phyloP scores from a whole-genome alignment of 768 basidiomycete genomes.

The Russula brevipes region DNA sequence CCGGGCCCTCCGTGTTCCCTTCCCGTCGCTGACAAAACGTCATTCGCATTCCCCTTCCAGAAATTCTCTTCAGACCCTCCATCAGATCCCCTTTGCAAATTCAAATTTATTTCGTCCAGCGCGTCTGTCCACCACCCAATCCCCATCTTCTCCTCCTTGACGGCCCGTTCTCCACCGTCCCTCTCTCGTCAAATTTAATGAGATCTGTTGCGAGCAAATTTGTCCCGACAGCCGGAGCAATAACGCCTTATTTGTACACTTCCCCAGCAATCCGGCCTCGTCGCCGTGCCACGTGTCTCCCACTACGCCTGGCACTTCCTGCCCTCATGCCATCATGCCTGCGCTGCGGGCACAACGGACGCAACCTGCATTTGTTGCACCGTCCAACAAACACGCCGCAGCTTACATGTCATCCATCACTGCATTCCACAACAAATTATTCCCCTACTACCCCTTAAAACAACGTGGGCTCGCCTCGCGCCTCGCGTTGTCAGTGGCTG shows the following conservation, averaged over 20 bases:
- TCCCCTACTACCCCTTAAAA: conserved; percentile 4
- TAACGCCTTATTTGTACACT: conserved; percentile 14
- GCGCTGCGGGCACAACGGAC: conserved; percentile 6
- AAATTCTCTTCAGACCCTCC: conserved; percentile 22
- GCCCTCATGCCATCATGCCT: conserved; percentile 8
- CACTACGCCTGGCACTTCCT: conserved; percentile 12
- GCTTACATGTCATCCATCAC: not conserved
- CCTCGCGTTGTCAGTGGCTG: conserved; percentile 8
- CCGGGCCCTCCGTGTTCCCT: conserved; percentile 25
- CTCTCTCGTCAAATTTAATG: conserved; percentile 20
- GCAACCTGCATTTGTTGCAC: conserved; percentile 10
- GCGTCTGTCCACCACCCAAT: conserved; percentile 24
- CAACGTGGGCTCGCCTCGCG: conserved; percentile 6
- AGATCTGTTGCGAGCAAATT: conserved; percentile 18
- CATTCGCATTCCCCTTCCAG: conserved; percentile 28
- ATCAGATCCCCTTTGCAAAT: conserved; percentile 26
- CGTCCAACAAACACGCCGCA: not conserved
- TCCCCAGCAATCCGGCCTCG: conserved; percentile 12
- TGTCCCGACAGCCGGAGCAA: conserved; percentile 19
- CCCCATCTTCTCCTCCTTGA: conserved; percentile 24
- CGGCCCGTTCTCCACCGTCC: conserved; percentile 18
- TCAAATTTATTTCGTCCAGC: conserved; percentile 23
- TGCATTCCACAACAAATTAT: not conserved
- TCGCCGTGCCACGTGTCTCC: conserved; percentile 23
- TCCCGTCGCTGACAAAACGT: conserved; percentile 29